Evolutionary conservation across 306 rosid genomes (phyloP).

Genomic region (Acacia acuminata): DNA sequence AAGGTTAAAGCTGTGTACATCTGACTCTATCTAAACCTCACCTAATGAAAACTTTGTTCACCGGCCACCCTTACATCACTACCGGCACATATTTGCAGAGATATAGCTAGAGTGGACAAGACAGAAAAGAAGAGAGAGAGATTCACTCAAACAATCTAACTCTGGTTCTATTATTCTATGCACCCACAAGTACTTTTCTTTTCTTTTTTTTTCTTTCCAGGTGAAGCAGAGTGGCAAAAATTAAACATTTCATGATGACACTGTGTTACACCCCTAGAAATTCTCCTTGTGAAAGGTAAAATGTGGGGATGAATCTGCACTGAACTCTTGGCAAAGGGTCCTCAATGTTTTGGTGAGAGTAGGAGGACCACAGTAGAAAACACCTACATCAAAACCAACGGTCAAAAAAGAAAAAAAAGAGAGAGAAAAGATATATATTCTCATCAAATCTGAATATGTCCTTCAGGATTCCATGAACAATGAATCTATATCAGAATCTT

Average conservation of each 20-base stretch:
- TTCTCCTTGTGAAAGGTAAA: slow-evolving; percentile 90
- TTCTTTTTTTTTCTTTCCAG: neutral
- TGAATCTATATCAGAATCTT: neutral
- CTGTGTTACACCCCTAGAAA: slow-evolving; percentile 48
- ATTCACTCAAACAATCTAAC: neutral
- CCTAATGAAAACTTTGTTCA: too few species aligned
- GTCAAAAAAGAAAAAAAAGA: too few species aligned
- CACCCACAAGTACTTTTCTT: too few species aligned
- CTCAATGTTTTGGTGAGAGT: slow-evolving; percentile 42
- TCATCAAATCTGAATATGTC: neutral
- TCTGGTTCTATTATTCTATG: neutral
- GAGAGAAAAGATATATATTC: neutral
- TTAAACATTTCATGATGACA: neutral
- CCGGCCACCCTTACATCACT: too few species aligned
- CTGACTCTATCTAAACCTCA: too few species aligned
- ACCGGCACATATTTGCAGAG: neutral
- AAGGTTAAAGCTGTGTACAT: too few species aligned
- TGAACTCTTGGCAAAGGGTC: slow-evolving; percentile 41
- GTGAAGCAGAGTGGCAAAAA: neutral
- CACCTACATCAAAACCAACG: slow-evolving; percentile 58
- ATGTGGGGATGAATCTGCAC: slow-evolving; percentile 46
- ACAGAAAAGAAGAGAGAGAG: neutral
- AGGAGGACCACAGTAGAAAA: slow-evolving; percentile 85
- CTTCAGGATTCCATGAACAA: slow-evolving; percentile 2
- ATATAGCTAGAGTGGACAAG: neutral